Percentiles rank a stretch among this genome's conserved stretches.
Conservation (phyloP, 129 eudicot genomes). For the Flaveria trinervia region DNA sequence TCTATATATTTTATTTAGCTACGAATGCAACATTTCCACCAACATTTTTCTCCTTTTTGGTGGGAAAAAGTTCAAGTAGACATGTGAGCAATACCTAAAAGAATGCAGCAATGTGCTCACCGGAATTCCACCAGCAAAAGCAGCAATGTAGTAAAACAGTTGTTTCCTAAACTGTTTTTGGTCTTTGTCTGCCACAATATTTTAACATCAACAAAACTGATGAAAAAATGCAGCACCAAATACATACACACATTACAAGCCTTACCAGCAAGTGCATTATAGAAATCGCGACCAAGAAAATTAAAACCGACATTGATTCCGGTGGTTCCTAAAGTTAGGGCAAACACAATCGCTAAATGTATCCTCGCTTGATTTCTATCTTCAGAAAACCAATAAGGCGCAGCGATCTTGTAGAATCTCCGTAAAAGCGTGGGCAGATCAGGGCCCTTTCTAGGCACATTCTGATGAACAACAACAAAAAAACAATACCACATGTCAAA, state of each 20-base stretch:
- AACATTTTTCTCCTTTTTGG: no score
- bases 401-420: slow-evolving; percentile 86
- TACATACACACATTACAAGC: not conserved
- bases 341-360: slow-evolving; percentile 79
- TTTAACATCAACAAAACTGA: not conserved
- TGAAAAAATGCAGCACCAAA: not conserved
- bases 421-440: slow-evolving; percentile 58
- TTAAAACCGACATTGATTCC: slow-evolving; percentile 92
- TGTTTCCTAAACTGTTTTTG: slow-evolving; percentile 88
- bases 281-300: slow-evolving; percentile 94
- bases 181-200: slow-evolving; percentile 64
- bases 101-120: slow-evolving; percentile 93
- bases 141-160: slow-evolving; percentile 82
- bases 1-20: no score
- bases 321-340: slow-evolving; percentile 86
- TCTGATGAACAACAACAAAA: slow-evolving; percentile 15
- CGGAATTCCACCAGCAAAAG: slow-evolving; percentile 99
- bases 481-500: not conserved
- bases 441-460: slow-evolving; percentile 50
- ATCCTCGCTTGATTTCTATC: slow-evolving; percentile 73
- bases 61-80: not conserved
- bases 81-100: slow-evolving; percentile 75
- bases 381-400: slow-evolving; percentile 94
- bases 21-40: no score
- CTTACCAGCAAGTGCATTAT: slow-evolving; percentile 90